Conservation (phyloP, 805 yeast species). For the Metschnikowia similis region DNA sequence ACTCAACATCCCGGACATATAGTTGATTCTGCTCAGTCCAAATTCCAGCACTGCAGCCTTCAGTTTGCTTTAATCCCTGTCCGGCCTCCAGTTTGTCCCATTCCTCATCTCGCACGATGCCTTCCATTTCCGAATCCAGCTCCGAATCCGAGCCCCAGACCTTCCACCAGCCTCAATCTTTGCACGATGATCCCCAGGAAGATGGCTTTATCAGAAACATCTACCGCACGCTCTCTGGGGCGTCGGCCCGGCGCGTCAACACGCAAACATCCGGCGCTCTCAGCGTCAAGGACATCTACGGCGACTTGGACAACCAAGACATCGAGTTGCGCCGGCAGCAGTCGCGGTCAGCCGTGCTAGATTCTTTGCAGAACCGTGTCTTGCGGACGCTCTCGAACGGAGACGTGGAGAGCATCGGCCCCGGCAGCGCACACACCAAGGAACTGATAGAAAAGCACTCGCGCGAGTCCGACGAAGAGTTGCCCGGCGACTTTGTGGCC, state of each 20-base stretch:
- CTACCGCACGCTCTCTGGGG: conserved; percentile 9
- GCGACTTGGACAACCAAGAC: conserved; percentile 31
- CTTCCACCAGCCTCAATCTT: not conserved
- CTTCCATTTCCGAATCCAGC: not conserved
- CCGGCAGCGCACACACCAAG: not conserved
- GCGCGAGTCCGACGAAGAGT: conserved; percentile 5
- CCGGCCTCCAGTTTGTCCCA: no score
- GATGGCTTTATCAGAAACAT: conserved; percentile 3
- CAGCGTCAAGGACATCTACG: conserved; percentile 38
- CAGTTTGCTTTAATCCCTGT: no score
- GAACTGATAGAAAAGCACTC: not conserved
- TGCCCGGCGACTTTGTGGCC: conserved; percentile 32
- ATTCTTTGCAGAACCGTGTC: conserved; percentile 29
- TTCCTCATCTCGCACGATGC: not conserved
- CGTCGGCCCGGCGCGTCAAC: conserved; percentile 4
- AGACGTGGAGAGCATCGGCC: conserved; percentile 18
- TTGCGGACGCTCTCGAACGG: conserved; percentile 8
- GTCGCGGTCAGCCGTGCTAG: conserved; percentile 43
- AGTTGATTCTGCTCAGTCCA: no score
- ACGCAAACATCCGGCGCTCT: conserved; percentile 17
- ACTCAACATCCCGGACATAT: no score
- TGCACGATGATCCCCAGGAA: not conserved
- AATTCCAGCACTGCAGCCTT: no score
- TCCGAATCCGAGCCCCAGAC: not conserved
- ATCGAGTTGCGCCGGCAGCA: conserved; percentile 39